Evolutionary conservation across 305 asterid genomes (phyloP).

Genomic region (Solanum hybrid): DNA sequence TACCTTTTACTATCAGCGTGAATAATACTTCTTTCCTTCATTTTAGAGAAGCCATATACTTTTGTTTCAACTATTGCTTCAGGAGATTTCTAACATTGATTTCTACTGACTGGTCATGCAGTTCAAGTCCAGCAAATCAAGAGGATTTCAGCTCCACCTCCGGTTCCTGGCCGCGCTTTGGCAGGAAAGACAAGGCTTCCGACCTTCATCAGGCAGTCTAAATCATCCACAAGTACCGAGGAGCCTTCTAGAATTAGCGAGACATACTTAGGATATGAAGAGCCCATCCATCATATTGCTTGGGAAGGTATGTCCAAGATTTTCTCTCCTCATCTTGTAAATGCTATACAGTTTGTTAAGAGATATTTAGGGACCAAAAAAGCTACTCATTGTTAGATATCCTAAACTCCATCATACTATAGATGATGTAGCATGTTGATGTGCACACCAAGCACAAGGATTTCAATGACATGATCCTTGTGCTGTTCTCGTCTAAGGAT

Average conservation of each 20-base stretch:
- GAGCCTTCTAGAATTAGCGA: not conserved
- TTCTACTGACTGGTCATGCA: not conserved
- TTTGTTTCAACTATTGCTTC: not conserved
- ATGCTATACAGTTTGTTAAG: not conserved
- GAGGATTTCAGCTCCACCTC: not conserved
- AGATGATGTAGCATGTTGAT: not conserved
- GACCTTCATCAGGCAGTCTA: not conserved
- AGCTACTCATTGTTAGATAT: not conserved
- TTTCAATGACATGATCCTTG: too few species aligned
- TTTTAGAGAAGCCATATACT: not conserved
- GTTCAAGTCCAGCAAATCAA: not conserved
- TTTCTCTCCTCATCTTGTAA: not conserved
- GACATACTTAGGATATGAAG: not conserved
- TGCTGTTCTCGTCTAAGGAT: too few species aligned
- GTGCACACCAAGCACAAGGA: too few species aligned
- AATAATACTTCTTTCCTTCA: not conserved
- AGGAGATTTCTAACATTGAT: not conserved
- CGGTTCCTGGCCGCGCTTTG: not conserved
- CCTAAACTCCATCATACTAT: not conserved
- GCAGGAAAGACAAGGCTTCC: not conserved
- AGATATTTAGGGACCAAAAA: not conserved
- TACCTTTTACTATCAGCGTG: not conserved
- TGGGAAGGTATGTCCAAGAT: conserved; percentile 1
- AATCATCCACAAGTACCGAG: not conserved
- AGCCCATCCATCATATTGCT: not conserved